phyloP scores from a whole-genome alignment of 164 flowering plant genomes.

The Hamamelis virginiana region DNA sequence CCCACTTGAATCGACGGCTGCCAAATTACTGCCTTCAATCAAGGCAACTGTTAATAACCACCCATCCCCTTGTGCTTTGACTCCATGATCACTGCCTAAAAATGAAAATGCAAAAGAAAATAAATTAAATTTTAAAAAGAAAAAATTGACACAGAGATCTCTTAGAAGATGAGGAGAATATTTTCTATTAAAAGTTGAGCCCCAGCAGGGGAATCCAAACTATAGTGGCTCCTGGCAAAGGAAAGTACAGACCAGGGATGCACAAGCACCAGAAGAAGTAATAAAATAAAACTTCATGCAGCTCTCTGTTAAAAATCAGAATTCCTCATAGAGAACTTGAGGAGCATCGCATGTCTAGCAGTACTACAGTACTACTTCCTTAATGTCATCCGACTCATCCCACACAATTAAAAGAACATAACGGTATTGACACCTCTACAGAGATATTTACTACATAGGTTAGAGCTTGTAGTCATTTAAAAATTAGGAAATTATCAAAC shows the following conservation, averaged over 20 bases:
- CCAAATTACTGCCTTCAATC: slow-evolving; percentile 79
- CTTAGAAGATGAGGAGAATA: neutral
- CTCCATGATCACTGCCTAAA: slow-evolving; percentile 90
- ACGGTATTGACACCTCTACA: neutral
- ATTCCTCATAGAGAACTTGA: neutral
- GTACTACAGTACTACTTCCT: neutral
- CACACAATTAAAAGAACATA: too few species aligned
- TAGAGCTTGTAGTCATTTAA: neutral
- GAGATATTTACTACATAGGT: neutral
- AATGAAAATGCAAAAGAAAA: neutral
- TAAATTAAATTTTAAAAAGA: neutral
- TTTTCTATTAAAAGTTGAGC: neutral
- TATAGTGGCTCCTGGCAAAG: neutral
- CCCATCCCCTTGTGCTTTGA: slow-evolving; percentile 95
- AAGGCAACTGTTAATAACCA: slow-evolving; percentile 95
- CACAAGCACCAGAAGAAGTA: neutral
- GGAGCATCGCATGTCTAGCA: neutral
- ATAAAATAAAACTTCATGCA: neutral
- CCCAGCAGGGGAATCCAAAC: neutral
- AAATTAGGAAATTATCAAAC: neutral
- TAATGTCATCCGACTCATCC: neutral
- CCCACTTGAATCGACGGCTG: slow-evolving; percentile 86
- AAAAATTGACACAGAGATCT: neutral
- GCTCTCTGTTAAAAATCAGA: neutral
- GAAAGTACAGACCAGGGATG: neutral